Evolutionary conservation across 257 asterid species (phyloP), one percentile per base, ranked within the genome.

Genomic region (Penstemon eatonii): DNA sequence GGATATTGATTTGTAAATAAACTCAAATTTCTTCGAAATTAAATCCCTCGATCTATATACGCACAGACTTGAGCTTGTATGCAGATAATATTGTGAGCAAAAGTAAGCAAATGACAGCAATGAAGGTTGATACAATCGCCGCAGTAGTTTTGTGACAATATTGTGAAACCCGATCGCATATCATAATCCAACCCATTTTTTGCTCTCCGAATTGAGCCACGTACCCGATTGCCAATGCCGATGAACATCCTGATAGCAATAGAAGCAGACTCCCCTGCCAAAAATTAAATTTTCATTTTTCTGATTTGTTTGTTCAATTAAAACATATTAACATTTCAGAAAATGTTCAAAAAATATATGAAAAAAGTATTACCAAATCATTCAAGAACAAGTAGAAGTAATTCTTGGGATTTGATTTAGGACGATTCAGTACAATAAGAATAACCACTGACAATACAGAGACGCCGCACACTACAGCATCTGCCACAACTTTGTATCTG

Each of bases 401-500:
- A 37, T 72, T 73, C 39, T 47, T 72, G 57, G 76, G 70, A 12
- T 69, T 69, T 38, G 85, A 69, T 25, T 70, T 77, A 0, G 70
- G 76, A 8, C 67, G 69, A 64, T 75, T 74, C 0, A 76, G 80
- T 13, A 63, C 54, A 38, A 77, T 52, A 15, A 72, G 41, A 39
- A 19, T 72, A 43, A 76, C 11, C 50, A 78, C 13, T 6, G 82
- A 76, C 37, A 82, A 13, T 7, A 78, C 19, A 8, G 78, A 63
- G 42, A 79, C 53, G 38, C 74, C 80, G 64, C 80, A 70, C 4
- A 60, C 75, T 0, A 70, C 0, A 15, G 40, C 66, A 70, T 82
- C 82, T 3, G 84, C 86, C 8, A 60, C 73, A 33, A 78, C 49
- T 40, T 76, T 78, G 78, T 52, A 78, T 71, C 86, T 82, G 69